These are phyloP conservation scores for Gaultheria prostrata DNA, from an alignment of 148 eudicot species.

Conservation along the genomic window DNA sequence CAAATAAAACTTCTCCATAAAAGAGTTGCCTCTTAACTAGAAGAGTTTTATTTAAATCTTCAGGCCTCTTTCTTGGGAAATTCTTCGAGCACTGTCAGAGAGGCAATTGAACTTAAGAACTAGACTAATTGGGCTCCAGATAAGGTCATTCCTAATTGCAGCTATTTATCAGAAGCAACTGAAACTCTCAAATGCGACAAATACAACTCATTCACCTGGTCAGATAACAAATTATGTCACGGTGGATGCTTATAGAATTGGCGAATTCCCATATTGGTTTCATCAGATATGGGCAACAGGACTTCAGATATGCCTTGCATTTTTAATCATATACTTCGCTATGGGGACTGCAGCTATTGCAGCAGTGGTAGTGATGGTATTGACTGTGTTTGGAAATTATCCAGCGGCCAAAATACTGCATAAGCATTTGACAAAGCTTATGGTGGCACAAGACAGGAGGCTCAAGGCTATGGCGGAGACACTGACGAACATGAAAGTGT, in stretches of 20 bases:
- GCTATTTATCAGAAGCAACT: slow-evolving; percentile 57
- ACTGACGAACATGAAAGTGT: slow-evolving; percentile 48
- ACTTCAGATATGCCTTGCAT: slow-evolving; percentile 48
- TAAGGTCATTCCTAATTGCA: slow-evolving; percentile 52
- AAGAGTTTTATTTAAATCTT: too few species aligned
- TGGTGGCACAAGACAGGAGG: slow-evolving; percentile 48
- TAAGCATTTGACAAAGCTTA: slow-evolving; percentile 46
- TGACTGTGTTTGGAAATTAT: slow-evolving; percentile 39
- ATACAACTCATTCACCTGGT: slow-evolving; percentile 38
- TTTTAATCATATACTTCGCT: slow-evolving; percentile 32
- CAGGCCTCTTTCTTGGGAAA: slow-evolving; percentile 34
- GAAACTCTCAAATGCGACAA: slow-evolving; percentile 40
- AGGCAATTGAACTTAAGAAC: slow-evolving; percentile 53
- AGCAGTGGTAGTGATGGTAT: slow-evolving; percentile 32
- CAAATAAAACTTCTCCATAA: too few species aligned
- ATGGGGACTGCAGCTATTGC: slow-evolving; percentile 41
- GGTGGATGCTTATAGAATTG: slow-evolving; percentile 57
- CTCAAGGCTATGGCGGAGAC: slow-evolving; percentile 45
- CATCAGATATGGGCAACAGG: slow-evolving; percentile 57
- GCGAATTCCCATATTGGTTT: slow-evolving; percentile 58
- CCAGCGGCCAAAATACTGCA: slow-evolving; percentile 55
- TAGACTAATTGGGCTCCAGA: slow-evolving; percentile 49
- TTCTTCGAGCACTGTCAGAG: slow-evolving; percentile 51
- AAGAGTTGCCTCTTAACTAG: too few species aligned
- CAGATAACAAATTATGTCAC: slow-evolving; percentile 53